Percentiles rank a stretch among this genome's conserved stretches.
Evolutionary conservation across 2,329 filamentous ascomycete species (phyloP).

Genomic region (Chaetomium olivaceum): DNA sequence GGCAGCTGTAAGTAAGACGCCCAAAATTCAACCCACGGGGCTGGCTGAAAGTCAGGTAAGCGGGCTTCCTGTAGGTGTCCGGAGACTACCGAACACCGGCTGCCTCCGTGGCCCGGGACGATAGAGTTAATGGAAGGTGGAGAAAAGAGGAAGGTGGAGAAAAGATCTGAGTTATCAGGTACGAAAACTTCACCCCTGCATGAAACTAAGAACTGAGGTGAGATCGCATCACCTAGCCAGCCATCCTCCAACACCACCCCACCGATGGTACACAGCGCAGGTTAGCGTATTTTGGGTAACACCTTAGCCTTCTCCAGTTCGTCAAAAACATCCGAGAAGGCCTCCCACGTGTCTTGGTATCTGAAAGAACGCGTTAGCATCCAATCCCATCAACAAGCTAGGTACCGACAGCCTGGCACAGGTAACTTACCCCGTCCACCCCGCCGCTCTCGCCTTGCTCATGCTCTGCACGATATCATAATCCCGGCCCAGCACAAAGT

Average conservation of each 20-base stretch:
- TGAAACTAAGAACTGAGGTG: neutral
- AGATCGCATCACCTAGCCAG: neutral
- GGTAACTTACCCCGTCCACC: slow-evolving; percentile 42
- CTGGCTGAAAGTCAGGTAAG: neutral
- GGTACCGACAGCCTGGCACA: neutral
- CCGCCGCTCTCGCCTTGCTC: slow-evolving; percentile 47
- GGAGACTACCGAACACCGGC: neutral
- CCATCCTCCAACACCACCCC: neutral
- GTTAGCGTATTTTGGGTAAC: slow-evolving; percentile 28
- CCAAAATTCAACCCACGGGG: neutral
- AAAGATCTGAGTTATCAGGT: neutral
- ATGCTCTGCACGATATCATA: slow-evolving; percentile 45
- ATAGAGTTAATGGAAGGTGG: neutral
- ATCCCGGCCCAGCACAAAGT: slow-evolving; percentile 46
- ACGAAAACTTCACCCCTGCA: neutral
- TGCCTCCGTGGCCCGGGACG: neutral
- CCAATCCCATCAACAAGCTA: neutral
- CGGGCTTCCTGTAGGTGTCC: neutral
- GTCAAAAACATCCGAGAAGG: slow-evolving; percentile 30
- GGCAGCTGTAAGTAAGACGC: neutral
- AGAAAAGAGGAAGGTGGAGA: neutral
- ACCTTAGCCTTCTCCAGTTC: slow-evolving; percentile 35
- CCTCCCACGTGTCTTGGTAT: slow-evolving; percentile 38
- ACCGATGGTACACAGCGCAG: neutral
- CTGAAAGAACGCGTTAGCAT: slow-evolving; percentile 16